Evolutionary conservation across 192 early-diverging fungal species (phyloP).

Genomic region (Geosiphon pyriformis): DNA sequence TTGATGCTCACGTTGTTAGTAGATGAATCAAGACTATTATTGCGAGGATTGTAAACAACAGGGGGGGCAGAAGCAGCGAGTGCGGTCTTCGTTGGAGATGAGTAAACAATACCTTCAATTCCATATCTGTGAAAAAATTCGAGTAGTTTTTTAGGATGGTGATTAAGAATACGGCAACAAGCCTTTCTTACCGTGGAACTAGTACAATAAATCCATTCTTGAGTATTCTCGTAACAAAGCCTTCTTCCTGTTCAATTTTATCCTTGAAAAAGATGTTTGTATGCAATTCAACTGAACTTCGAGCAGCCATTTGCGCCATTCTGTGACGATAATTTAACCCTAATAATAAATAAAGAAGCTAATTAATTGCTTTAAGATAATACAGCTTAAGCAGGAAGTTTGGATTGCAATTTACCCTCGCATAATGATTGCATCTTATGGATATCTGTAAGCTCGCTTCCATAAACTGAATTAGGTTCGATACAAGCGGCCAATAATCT

Average conservation of each 20-base stretch:
- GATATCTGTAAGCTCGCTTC: conserved; percentile 78
- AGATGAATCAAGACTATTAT: conserved; percentile 32
- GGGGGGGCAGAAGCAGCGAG: conserved; percentile 17
- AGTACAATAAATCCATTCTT: conserved; percentile 95
- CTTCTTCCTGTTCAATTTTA: conserved; percentile 81
- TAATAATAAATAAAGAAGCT: conserved; percentile 30
- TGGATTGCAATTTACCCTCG: conserved; percentile 73
- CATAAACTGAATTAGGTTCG: conserved; percentile 41
- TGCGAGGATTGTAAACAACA: conserved; percentile 39
- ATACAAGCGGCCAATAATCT: conserved; percentile 64
- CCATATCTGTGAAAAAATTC: conserved; percentile 48
- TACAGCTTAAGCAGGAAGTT: too few species aligned
- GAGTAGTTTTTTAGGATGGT: not conserved
- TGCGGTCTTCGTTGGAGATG: conserved; percentile 33
- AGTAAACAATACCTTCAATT: conserved; percentile 91
- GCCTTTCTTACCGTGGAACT: conserved; percentile 60
- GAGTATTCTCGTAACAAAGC: conserved; percentile 83
- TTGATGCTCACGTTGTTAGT: conserved; percentile 47
- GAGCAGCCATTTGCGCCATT: conserved; percentile 91
- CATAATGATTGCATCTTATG: conserved; percentile 73
- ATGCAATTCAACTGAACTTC: conserved; percentile 93
- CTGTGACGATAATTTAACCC: conserved; percentile 89
- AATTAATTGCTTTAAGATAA: too few species aligned
- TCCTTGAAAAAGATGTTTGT: conserved; percentile 95
- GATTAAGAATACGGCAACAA: not conserved